Evolutionary conservation across 441 rosid species (phyloP).

Genomic region (Gossypium aridum): DNA sequence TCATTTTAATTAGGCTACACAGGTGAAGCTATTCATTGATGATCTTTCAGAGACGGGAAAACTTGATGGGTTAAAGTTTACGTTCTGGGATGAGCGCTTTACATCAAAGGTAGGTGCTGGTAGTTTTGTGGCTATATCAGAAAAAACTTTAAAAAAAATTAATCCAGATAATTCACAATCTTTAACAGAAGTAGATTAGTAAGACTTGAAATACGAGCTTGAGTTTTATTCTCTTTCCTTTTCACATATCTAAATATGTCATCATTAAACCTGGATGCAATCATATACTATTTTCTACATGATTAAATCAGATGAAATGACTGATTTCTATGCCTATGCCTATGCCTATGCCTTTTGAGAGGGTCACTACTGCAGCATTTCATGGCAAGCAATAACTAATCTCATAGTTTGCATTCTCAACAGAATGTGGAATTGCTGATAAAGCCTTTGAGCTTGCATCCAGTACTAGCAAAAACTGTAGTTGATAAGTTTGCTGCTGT

Average conservation of each 20-base stretch:
- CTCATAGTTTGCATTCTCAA: constrained; percentile 13
- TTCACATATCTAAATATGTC: not conserved
- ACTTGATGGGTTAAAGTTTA: constrained; percentile 56
- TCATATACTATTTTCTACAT: not conserved
- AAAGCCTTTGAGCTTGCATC: constrained; percentile 52
- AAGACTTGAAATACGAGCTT: not conserved
- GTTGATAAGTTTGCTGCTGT: constrained; percentile 83
- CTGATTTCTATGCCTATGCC: not conserved
- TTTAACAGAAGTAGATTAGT: not conserved
- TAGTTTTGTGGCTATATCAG: not conserved
- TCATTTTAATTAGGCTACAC: constrained; percentile 40
- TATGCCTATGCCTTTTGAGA: not conserved
- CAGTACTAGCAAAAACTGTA: constrained; percentile 50
- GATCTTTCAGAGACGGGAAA: constrained; percentile 57
- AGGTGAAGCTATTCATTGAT: constrained; percentile 59
- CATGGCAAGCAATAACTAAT: not conserved
- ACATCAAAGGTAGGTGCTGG: constrained; percentile 62
- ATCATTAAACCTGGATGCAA: not conserved
- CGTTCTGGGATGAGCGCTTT: constrained; percentile 76
- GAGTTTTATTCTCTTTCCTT: not conserved
- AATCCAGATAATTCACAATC: not conserved
- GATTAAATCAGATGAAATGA: constrained; percentile 2
- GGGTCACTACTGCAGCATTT: not conserved
- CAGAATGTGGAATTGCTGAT: constrained; percentile 63
- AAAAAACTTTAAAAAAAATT: not conserved